phyloP scores from a whole-genome alignment of 108 stramenopile genomes.

The Cyclostephanos tholiformis region DNA sequence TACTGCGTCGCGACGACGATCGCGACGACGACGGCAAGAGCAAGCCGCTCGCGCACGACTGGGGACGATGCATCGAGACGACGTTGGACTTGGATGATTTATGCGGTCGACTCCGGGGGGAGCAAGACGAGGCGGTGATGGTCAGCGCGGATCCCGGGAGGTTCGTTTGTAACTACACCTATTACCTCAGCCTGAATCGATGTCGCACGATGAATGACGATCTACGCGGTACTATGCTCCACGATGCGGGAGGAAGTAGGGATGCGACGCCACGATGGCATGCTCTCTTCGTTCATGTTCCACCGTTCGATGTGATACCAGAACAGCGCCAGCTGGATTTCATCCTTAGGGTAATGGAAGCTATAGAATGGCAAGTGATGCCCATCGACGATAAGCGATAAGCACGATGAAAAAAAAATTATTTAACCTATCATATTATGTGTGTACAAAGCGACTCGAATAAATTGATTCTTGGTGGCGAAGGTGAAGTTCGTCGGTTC shows the following conservation, averaged over 20 bases:
- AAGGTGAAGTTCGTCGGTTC: no score
- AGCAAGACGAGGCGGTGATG: constrained; percentile 13
- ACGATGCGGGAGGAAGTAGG: neutral
- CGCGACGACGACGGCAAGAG: neutral
- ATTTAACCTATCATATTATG: no score
- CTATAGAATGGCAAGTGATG: constrained; percentile 14
- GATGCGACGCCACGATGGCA: constrained; percentile 7
- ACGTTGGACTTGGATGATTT: constrained; percentile 47
- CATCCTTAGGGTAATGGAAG: constrained; percentile 50
- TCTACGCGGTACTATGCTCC: neutral
- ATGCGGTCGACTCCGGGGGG: constrained; percentile 27
- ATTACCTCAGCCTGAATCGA: constrained; percentile 67
- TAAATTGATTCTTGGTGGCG: no score
- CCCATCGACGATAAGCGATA: neutral
- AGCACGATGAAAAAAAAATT: neutral
- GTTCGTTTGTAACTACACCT: constrained; percentile 88
- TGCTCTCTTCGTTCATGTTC: constrained; percentile 81
- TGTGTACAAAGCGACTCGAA: no score
- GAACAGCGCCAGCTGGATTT: constrained; percentile 57
- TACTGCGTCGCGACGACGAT: neutral
- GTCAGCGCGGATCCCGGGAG: constrained; percentile 79
- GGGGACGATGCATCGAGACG: constrained; percentile 48
- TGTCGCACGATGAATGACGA: constrained; percentile 30
- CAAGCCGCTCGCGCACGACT: neutral
- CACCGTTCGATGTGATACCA: constrained; percentile 53